Conservation (phyloP, 257 asterid species). For the Ilex asprella region DNA sequence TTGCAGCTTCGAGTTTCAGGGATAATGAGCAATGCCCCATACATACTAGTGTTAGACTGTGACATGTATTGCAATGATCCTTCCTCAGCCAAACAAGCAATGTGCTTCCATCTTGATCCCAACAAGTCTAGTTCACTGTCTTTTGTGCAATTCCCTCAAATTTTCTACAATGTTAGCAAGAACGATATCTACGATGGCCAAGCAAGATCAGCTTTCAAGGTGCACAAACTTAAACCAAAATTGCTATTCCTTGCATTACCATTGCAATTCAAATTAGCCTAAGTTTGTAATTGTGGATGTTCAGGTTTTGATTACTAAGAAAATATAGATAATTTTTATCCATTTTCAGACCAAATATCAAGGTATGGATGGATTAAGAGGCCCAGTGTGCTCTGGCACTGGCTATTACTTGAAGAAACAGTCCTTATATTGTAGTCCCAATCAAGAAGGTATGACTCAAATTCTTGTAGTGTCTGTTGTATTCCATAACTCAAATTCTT, state of each 20-base stretch:
- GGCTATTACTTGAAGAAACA: constrained; percentile 68
- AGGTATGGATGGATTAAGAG: constrained; percentile 82
- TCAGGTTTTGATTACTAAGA: no score
- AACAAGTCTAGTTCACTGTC: constrained; percentile 34
- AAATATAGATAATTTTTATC: not conserved
- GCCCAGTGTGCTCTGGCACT: constrained; percentile 61
- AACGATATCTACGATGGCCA: constrained; percentile 80
- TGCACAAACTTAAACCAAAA: constrained; percentile 2
- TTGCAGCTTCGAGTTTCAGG: constrained; percentile 67
- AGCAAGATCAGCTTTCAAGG: constrained; percentile 70
- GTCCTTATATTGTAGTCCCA: constrained; percentile 44
- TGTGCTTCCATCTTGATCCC: constrained; percentile 64
- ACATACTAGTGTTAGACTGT: constrained; percentile 47
- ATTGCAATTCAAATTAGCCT: not conserved
- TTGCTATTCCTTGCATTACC: not conserved
- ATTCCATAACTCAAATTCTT: no score
- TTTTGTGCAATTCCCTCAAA: constrained; percentile 67
- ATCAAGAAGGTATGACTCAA: constrained; percentile 35
- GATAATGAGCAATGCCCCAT: constrained; percentile 74
- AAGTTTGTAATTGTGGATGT: no score
- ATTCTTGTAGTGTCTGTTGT: not conserved
- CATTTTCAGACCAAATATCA: constrained; percentile 58
- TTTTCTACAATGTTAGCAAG: constrained; percentile 64
- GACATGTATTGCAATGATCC: constrained; percentile 71
- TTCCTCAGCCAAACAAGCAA: constrained; percentile 63